Evolutionary conservation across 768 basidiomycete species (phyloP).

Genomic region (Mrakia frigida): DNA sequence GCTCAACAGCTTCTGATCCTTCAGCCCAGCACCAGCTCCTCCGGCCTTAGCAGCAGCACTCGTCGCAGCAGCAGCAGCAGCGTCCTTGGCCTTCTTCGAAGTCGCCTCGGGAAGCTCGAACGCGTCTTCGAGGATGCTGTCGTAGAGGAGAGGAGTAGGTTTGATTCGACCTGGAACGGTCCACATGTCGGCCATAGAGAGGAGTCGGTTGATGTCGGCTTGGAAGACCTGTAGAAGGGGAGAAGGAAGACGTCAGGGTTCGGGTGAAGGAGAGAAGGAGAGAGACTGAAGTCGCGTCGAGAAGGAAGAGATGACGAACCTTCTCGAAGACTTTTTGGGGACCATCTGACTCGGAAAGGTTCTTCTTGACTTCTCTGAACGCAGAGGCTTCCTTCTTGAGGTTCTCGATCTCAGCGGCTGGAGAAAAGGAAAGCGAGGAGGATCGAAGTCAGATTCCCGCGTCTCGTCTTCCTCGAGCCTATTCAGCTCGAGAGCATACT

Average conservation of each 20-base stretch:
- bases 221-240: conserved; percentile 65
- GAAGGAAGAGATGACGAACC: conserved; percentile 47
- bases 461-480: background rate
- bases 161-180: conserved; percentile 63
- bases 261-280: too few species aligned
- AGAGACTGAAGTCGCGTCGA: background rate
- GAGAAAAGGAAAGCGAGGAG: background rate
- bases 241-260: background rate
- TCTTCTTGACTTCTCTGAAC: conserved; percentile 71
- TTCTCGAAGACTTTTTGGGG: conserved; percentile 77
- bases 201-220: conserved; percentile 75
- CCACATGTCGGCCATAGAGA: conserved; percentile 98
- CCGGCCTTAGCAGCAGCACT: conserved; percentile 13
- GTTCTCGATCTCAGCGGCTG: conserved; percentile 84
- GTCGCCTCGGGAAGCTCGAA: conserved; percentile 48
- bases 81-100: conserved; percentile 34
- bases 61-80: conserved; percentile 34
- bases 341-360: conserved; percentile 57
- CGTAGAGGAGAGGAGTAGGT: conserved; percentile 76
- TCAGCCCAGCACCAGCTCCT: conserved; percentile 50
- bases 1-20: conserved; percentile 73
- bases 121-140: conserved; percentile 61
- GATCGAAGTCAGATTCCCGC: background rate
- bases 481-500: background rate
- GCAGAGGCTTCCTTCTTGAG: conserved; percentile 83